These are phyloP conservation scores for Leishmania martiniquensis DNA, from an alignment of 208 protist genomes.

Conservation along the genomic window DNA sequence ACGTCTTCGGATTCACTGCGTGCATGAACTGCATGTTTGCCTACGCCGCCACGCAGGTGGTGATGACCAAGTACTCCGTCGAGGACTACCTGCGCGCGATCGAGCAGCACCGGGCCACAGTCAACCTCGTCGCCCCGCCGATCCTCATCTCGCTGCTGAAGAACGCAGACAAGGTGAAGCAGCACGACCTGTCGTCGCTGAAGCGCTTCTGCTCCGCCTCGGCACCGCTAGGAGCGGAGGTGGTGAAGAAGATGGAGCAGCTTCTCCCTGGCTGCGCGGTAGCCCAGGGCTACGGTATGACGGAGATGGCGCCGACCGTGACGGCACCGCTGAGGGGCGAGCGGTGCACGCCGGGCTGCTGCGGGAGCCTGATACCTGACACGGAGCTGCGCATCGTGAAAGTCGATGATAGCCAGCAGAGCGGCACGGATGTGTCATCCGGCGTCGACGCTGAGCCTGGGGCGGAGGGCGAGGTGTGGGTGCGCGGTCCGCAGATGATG, in stretches of 20 bases:
- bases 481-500: constrained; percentile 81
- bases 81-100: constrained; percentile 36
- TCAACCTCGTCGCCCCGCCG: constrained; percentile 73
- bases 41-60: constrained; percentile 31
- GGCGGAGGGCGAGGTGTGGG: constrained; percentile 66
- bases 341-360: neutral
- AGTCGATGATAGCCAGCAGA: constrained; percentile 47
- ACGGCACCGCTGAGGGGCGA: constrained; percentile 4
- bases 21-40: constrained; percentile 38
- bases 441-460: constrained; percentile 36
- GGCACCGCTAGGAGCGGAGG: constrained; percentile 54
- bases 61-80: constrained; percentile 51
- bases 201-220: constrained; percentile 47
- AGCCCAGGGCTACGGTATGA: constrained; percentile 81
- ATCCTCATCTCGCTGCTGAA: constrained; percentile 72
- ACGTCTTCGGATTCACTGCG: constrained; percentile 82
- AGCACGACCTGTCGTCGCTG: constrained; percentile 28
- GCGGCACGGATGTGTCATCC: constrained; percentile 30
- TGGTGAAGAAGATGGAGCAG: constrained; percentile 32
- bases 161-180: constrained; percentile 37
- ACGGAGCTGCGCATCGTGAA: constrained; percentile 49
- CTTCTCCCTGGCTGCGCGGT: constrained; percentile 22
- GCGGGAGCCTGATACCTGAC: constrained; percentile 33
- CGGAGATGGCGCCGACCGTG: constrained; percentile 60
- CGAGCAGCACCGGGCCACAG: constrained; percentile 53